Evolutionary conservation across 257 asterid genomes (phyloP).

Genomic region (Vinca minor): DNA sequence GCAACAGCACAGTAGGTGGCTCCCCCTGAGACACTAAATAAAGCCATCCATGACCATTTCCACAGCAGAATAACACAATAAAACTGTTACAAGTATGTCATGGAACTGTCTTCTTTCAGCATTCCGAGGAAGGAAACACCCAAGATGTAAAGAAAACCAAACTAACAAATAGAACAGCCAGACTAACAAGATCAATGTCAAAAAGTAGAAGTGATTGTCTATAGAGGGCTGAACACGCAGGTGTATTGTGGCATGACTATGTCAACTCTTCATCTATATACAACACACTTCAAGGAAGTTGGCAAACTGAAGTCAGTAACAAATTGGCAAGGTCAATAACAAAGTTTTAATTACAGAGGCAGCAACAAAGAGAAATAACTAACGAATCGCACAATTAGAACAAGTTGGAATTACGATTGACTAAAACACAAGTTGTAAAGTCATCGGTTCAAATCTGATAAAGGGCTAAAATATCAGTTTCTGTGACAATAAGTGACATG

Average conservation of each 20-base stretch:
- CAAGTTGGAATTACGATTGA: background rate
- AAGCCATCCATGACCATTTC: conserved; percentile 44
- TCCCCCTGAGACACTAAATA: conserved; percentile 91
- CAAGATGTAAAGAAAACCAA: background rate
- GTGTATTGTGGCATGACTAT: background rate
- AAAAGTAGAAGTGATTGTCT: background rate
- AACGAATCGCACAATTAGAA: background rate
- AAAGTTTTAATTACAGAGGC: background rate
- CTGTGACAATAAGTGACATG: background rate
- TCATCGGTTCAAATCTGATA: too few species aligned
- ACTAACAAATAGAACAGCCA: background rate
- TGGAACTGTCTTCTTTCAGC: background rate
- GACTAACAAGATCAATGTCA: background rate
- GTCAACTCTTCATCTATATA: background rate
- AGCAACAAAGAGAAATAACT: background rate
- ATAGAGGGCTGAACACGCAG: background rate
- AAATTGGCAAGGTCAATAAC: background rate
- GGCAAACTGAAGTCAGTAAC: background rate
- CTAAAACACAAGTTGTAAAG: background rate
- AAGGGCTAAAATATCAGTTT: too few species aligned
- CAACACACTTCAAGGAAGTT: background rate
- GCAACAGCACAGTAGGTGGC: conserved; percentile 98
- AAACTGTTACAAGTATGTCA: background rate
- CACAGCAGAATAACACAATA: background rate
- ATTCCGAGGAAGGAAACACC: background rate